Percentiles rank a stretch among this genome's conserved stretches.
phyloP scores from a whole-genome alignment of 2,329 filamentous ascomycete genomes.

The Trichoderma guizhouense region DNA sequence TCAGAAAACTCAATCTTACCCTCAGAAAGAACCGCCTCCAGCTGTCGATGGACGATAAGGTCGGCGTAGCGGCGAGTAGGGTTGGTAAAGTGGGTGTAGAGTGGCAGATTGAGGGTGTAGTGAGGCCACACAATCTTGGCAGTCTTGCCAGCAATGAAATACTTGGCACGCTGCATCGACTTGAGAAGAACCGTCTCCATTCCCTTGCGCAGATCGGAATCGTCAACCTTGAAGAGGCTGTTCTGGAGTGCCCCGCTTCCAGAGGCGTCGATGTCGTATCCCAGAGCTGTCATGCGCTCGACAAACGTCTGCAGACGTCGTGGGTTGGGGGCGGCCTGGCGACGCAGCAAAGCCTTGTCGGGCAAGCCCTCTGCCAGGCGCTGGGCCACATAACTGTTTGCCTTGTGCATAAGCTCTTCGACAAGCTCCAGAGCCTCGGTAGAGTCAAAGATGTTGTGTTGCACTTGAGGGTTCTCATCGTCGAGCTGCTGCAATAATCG shows the following conservation, averaged over 20 bases:
- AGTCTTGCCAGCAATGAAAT: conserved; percentile 81
- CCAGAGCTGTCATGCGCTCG: conserved; percentile 88
- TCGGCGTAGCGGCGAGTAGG: conserved; percentile 93
- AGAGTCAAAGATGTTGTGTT: conserved; percentile 93
- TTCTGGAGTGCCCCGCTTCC: conserved; percentile 91
- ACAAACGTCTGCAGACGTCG: conserved; percentile 86
- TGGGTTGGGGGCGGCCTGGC: conserved; percentile 80
- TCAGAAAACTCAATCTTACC: conserved; percentile 82
- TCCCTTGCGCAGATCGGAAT: conserved; percentile 86
- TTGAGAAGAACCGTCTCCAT: conserved; percentile 97
- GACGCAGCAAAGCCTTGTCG: conserved; percentile 87
- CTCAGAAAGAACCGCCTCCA: conserved; percentile 80
- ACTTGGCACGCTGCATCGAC: conserved; percentile 94
- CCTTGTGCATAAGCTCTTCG: conserved; percentile 92
- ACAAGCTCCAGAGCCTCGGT: conserved; percentile 87
- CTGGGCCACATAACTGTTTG: conserved; percentile 84
- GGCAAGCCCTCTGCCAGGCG: conserved; percentile 75
- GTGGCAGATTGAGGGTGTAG: conserved; percentile 85
- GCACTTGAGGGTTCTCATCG: conserved; percentile 95
- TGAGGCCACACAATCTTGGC: conserved; percentile 76
- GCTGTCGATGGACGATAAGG: conserved; percentile 89
- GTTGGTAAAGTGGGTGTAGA: conserved; percentile 97
- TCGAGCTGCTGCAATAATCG: conserved; percentile 91
- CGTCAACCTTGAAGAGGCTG: conserved; percentile 90
- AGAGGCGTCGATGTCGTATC: conserved; percentile 82